Conservation (phyloP, 306 rosid species). For the Gleditsia sinensis region DNA sequence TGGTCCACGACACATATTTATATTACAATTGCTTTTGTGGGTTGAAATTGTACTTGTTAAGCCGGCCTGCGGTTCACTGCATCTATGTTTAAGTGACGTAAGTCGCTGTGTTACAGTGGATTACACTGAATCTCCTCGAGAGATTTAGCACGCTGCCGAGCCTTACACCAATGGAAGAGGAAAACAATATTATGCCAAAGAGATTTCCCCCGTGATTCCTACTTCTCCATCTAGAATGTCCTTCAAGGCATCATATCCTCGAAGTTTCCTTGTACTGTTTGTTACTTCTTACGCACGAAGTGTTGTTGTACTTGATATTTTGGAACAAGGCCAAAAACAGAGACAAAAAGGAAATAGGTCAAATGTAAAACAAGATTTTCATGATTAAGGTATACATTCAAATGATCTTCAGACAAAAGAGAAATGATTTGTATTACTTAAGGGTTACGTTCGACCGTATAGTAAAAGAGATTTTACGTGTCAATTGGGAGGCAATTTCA, state of each 20-base stretch:
- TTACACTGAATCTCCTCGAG: not conserved
- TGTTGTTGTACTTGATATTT: not conserved
- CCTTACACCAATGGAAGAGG: not conserved
- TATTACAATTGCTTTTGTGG: conserved; percentile 8
- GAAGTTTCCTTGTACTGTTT: not conserved
- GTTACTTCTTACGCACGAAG: not conserved
- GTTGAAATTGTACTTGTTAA: not conserved
- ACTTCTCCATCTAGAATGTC: too few relatives aligned
- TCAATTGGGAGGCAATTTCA: not conserved
- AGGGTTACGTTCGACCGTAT: not conserved
- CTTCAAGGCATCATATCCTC: too few relatives aligned
- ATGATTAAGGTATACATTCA: not conserved
- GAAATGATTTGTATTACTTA: not conserved
- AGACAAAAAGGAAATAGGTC: not conserved
- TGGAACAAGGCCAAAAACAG: not conserved
- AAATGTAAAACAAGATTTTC: not conserved
- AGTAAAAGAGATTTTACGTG: not conserved
- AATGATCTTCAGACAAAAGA: not conserved
- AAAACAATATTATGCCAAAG: not conserved
- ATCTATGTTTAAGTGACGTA: not conserved
- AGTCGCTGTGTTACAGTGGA: conserved; percentile 1
- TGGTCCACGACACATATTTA: conserved; percentile 21
- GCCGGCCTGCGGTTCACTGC: conserved; percentile 17
- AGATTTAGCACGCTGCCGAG: not conserved
- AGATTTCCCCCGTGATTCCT: too few relatives aligned